These are phyloP conservation scores for Cavenderia fasciculata DNA, from an alignment of 78 protist species.

Conservation along the genomic window DNA sequence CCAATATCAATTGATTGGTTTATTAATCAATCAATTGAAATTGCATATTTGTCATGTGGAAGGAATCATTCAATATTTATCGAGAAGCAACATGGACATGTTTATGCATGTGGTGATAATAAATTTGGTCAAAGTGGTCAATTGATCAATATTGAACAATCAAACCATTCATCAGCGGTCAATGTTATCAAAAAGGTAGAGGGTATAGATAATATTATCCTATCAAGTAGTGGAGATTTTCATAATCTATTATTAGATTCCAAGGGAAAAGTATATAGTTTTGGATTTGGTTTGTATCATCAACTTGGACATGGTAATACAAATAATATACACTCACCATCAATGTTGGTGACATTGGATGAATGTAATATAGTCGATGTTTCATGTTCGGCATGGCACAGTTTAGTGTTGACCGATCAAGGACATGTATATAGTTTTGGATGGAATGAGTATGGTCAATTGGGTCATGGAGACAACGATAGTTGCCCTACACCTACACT, in stretches of 20 bases:
- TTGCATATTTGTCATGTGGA: constrained; percentile 3
- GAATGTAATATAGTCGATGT: not conserved
- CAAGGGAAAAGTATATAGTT: not conserved
- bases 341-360: no score
- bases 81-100: not conserved
- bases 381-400: constrained; percentile 21
- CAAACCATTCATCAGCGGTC: not conserved
- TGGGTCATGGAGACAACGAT: constrained; percentile 17
- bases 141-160: not conserved
- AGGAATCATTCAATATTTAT: not conserved
- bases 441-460: constrained; percentile 22
- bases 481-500: not conserved
- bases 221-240: not conserved
- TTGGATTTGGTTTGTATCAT: not conserved
- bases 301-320: not conserved
- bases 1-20: not conserved
- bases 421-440: constrained; percentile 35
- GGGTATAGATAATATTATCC: not conserved
- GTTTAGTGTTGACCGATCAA: not conserved
- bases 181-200: not conserved
- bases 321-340: not conserved
- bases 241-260: not conserved
- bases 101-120: constrained; percentile 26
- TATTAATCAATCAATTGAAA: not conserved
- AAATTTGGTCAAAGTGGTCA: constrained; percentile 15